Evolutionary conservation across 306 rosid species (phyloP).

Genomic region (Cicer pinnatifidum): DNA sequence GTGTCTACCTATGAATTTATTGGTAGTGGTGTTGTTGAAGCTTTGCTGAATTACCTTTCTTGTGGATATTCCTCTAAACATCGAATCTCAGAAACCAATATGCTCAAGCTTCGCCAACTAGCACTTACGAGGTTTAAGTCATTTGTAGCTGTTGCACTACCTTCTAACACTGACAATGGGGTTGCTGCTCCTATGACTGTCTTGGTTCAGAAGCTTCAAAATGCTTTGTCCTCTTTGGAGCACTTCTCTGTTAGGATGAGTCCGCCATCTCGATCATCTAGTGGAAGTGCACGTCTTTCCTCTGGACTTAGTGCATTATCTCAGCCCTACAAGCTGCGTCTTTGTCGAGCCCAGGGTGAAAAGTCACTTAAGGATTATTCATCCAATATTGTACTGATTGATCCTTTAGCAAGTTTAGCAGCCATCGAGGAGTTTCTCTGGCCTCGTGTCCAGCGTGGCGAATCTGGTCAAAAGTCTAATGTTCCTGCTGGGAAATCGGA

Average conservation of each 20-base stretch:
- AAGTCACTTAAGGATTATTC: slow-evolving; percentile 91
- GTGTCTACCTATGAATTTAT: slow-evolving; percentile 98
- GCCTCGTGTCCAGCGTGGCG: slow-evolving; percentile 91
- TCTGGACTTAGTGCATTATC: slow-evolving; percentile 92
- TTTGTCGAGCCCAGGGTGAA: slow-evolving; percentile 93
- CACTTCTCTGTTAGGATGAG: slow-evolving; percentile 96
- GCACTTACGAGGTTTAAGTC: slow-evolving; percentile 82
- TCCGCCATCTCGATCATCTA: slow-evolving; percentile 87
- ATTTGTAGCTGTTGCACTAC: slow-evolving; percentile 86
- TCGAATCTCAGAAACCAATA: slow-evolving; percentile 65
- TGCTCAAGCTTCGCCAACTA: slow-evolving; percentile 84
- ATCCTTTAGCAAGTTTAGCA: slow-evolving; percentile 93
- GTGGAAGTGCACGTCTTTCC: slow-evolving; percentile 92
- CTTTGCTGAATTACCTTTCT: slow-evolving; percentile 87
- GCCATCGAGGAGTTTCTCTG: slow-evolving; percentile 98
- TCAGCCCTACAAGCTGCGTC: slow-evolving; percentile 93
- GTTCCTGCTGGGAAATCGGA: slow-evolving; percentile 71
- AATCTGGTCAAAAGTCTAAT: slow-evolving; percentile 76
- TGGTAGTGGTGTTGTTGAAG: slow-evolving; percentile 93
- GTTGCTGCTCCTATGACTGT: slow-evolving; percentile 71
- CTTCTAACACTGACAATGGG: slow-evolving; percentile 54
- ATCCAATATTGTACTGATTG: slow-evolving; percentile 86
- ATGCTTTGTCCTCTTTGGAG: slow-evolving; percentile 95
- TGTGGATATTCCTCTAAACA: slow-evolving; percentile 88
- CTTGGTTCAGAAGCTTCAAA: slow-evolving; percentile 93